Conservation (phyloP, 805 yeast species). For the Pichia exigua region DNA sequence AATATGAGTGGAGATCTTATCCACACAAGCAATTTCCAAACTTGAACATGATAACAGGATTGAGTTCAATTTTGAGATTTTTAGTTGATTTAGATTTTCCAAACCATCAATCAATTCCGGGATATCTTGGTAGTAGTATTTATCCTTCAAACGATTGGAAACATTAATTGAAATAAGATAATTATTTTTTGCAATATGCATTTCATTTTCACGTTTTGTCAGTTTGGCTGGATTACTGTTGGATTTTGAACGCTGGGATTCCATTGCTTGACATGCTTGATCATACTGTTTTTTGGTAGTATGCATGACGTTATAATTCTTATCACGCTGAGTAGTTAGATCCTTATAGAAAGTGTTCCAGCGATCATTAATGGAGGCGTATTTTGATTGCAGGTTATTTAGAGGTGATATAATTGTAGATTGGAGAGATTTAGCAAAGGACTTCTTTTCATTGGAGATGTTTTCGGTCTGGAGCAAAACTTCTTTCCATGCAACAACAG, state of each 20-base stretch:
- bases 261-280: slow-evolving; percentile 71
- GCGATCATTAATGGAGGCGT: slow-evolving; percentile 45
- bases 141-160: slow-evolving; percentile 88
- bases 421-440: slow-evolving; percentile 53
- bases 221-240: slow-evolving; percentile 44
- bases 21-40: slow-evolving; percentile 46
- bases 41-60: slow-evolving; percentile 54
- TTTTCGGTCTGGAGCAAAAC: slow-evolving; percentile 76
- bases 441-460: slow-evolving; percentile 57
- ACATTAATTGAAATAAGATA: slow-evolving; percentile 74
- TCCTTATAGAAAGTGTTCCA: slow-evolving; percentile 56
- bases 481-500: slow-evolving; percentile 85
- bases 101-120: slow-evolving; percentile 83
- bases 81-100: slow-evolving; percentile 77
- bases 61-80: slow-evolving; percentile 64
- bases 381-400: slow-evolving; percentile 42
- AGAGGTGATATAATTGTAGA: slow-evolving; percentile 56
- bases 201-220: slow-evolving; percentile 59
- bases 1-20: slow-evolving; percentile 38
- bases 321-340: slow-evolving; percentile 39
- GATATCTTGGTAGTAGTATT: slow-evolving; percentile 83
- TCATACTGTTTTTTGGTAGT: slow-evolving; percentile 76
- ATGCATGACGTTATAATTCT: slow-evolving; percentile 46
- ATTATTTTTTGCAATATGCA: slow-evolving; percentile 82
- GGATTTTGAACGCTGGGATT: slow-evolving; percentile 64